A percentile compares a stretch with the other conserved stretches of the same genome.
phyloP scores from a whole-genome alignment of 441 rosid genomes.

The Raphanus hybrid region DNA sequence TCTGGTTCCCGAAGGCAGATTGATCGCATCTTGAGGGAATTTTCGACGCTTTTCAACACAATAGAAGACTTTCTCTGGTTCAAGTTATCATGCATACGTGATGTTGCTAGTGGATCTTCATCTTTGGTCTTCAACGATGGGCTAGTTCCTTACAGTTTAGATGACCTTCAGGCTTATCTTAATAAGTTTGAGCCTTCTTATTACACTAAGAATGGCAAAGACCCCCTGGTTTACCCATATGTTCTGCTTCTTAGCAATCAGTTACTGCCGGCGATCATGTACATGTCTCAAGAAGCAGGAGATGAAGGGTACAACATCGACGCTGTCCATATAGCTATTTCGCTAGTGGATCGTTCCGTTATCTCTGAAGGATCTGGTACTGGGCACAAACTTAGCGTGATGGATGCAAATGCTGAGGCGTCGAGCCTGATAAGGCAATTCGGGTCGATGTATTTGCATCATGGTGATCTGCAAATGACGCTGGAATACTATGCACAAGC shows the following conservation, averaged over 20 bases:
- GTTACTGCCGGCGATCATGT: conserved; percentile 75
- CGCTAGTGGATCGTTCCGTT: conserved; percentile 80
- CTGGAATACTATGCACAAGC: conserved; percentile 97
- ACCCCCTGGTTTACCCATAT: conserved; percentile 92
- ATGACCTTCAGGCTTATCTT: conserved; percentile 91
- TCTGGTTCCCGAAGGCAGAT: conserved; percentile 91
- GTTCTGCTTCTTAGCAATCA: conserved; percentile 88
- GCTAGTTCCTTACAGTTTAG: conserved; percentile 74
- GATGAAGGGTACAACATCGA: conserved; percentile 79
- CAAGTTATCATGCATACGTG: conserved; percentile 75
- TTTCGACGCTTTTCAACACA: conserved; percentile 77
- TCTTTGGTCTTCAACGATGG: conserved; percentile 72
- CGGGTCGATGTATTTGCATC: conserved; percentile 78
- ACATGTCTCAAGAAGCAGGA: conserved; percentile 77
- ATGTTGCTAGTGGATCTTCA: conserved; percentile 60
- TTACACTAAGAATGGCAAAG: conserved; percentile 94
- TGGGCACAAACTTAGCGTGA: conserved; percentile 70
- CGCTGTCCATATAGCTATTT: conserved; percentile 79
- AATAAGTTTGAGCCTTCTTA: conserved; percentile 93
- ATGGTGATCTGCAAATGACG: conserved; percentile 75
- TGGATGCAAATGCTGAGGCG: conserved; percentile 93
- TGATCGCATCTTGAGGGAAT: conserved; percentile 82
- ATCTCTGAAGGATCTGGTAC: conserved; percentile 72
- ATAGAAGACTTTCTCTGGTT: conserved; percentile 99
- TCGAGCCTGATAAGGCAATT: conserved; percentile 88